Evolutionary conservation across 148 eudicot species (phyloP).

Genomic region (Agrostemma githago): DNA sequence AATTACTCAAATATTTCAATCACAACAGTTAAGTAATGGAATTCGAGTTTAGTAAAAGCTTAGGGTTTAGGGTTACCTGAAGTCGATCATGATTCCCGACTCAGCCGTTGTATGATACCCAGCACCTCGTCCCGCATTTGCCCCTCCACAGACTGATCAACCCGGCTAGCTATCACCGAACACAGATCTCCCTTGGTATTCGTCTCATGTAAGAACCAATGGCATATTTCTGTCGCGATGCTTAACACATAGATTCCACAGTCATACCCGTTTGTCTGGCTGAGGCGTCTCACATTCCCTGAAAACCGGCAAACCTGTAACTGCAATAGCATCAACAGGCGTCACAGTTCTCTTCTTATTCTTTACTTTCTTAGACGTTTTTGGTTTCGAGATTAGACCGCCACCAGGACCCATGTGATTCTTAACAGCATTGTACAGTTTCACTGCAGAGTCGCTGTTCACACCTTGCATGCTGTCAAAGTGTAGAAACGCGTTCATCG

Average conservation of each 20-base stretch:
- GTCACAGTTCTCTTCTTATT: neutral
- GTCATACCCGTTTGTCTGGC: constrained; percentile 24
- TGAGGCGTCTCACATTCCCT: constrained; percentile 13
- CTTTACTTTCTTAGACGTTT: neutral
- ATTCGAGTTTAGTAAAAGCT: too few species aligned
- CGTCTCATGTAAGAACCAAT: neutral
- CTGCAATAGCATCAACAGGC: too few species aligned
- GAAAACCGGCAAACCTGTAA: neutral
- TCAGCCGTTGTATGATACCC: constrained; percentile 5
- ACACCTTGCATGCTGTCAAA: constrained; percentile 17
- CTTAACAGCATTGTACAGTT: constrained; percentile 17
- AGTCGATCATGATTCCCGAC: too few species aligned
- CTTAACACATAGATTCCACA: constrained; percentile 20
- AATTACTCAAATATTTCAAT: too few species aligned
- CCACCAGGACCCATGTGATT: constrained; percentile 13
- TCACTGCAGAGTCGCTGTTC: constrained; percentile 7
- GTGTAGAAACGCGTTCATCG: constrained; percentile 14
- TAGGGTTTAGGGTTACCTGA: too few species aligned
- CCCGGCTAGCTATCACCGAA: constrained; percentile 9
- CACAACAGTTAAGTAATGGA: too few species aligned
- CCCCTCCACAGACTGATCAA: constrained; percentile 17
- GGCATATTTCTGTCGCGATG: constrained; percentile 14
- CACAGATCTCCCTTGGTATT: constrained; percentile 4
- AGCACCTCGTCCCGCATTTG: constrained; percentile 6
- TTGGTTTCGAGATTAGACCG: neutral